Evolutionary conservation across 2,329 filamentous ascomycete species (phyloP).

Genomic region (Hortaea sp.): DNA sequence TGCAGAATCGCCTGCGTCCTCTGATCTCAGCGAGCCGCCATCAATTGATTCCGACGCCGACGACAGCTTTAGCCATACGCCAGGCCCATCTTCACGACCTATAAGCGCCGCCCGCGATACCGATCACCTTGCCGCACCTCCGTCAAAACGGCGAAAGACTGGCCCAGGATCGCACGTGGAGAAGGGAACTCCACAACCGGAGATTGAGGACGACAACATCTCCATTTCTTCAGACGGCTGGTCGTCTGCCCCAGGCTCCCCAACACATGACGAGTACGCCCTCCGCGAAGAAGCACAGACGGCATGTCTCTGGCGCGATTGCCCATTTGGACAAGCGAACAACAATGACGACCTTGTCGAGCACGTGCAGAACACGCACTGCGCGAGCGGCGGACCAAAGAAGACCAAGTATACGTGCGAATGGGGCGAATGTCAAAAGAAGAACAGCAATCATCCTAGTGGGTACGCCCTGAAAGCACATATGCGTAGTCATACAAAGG

Average conservation of each 20-base stretch:
- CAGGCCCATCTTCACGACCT: constrained; percentile 34
- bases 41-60: constrained; percentile 50
- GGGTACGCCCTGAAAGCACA: constrained; percentile 94
- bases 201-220: constrained; percentile 44
- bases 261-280: constrained; percentile 34
- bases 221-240: constrained; percentile 76
- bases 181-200: constrained; percentile 27
- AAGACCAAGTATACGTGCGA: constrained; percentile 98
- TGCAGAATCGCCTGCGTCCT: constrained; percentile 47
- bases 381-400: constrained; percentile 56
- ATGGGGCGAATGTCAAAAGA: constrained; percentile 81
- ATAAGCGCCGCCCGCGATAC: constrained; percentile 23
- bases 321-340: constrained; percentile 36
- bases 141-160: constrained; percentile 31
- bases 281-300: constrained; percentile 32
- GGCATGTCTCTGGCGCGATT: constrained; percentile 42
- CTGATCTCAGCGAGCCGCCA: constrained; percentile 52
- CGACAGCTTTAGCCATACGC: constrained; percentile 36
- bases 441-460: constrained; percentile 84
- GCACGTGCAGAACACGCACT: constrained; percentile 73
- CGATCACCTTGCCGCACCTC: constrained; percentile 17
- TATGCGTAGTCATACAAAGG: constrained; percentile 93
- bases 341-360: constrained; percentile 44
- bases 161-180: constrained; percentile 14
- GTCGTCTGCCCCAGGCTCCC: constrained; percentile 56